Evolutionary conservation across 2,329 filamentous ascomycete species (phyloP).

Genomic region (Penicillium verrucosum): DNA sequence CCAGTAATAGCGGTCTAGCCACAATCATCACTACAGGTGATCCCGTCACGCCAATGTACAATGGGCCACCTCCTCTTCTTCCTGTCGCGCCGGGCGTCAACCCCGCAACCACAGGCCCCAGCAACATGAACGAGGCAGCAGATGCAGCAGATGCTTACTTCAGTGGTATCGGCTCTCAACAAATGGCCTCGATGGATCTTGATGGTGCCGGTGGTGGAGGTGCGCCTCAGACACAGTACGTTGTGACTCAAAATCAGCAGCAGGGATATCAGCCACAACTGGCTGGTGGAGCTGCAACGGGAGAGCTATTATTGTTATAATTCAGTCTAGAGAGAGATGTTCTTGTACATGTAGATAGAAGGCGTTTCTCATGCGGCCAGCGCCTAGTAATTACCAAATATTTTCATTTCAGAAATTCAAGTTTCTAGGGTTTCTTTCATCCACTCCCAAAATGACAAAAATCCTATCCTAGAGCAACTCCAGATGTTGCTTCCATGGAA

Average conservation of each 20-base stretch:
- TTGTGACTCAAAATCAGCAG: conserved; percentile 80
- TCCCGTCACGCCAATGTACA: conserved; percentile 29
- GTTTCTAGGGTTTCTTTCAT: not conserved
- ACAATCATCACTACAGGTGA: conserved; percentile 32
- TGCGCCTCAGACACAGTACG: conserved; percentile 51
- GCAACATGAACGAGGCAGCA: conserved; percentile 67
- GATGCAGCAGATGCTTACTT: conserved; percentile 90
- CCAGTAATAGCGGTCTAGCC: conserved; percentile 27
- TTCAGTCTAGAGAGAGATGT: not conserved
- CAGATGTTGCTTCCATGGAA: not conserved
- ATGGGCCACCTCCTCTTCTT: conserved; percentile 24
- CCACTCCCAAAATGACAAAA: not conserved
- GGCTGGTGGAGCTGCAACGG: conserved; percentile 62
- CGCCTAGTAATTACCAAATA: conserved; percentile 1
- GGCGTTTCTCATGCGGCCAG: not conserved
- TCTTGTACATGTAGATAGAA: conserved; percentile 21
- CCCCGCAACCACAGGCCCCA: conserved; percentile 63
- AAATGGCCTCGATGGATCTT: conserved; percentile 70
- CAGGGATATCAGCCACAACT: conserved; percentile 68
- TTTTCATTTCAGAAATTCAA: not conserved
- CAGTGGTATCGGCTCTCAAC: conserved; percentile 68
- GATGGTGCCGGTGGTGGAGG: conserved; percentile 62
- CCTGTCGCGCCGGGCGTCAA: conserved; percentile 66
- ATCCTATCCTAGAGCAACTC: not conserved
- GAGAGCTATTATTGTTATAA: conserved; percentile 67